phyloP scores from a whole-genome alignment of 768 basidiomycete genomes.

The Kwoniella botswanensis region DNA sequence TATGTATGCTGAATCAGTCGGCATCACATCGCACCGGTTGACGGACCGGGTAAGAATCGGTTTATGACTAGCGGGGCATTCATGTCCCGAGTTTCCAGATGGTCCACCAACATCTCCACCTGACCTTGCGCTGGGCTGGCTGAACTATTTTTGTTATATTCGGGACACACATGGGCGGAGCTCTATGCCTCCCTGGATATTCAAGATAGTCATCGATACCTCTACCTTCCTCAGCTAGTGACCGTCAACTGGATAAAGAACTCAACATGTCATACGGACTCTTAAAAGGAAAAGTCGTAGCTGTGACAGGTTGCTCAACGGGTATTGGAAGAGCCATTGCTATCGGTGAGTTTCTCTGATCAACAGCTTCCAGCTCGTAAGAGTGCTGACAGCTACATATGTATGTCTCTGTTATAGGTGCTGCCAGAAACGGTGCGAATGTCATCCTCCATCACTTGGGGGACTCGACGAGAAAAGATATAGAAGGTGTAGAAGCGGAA shows the following conservation, averaged over 20 bases:
- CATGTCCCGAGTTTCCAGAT: not conserved
- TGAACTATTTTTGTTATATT: not conserved
- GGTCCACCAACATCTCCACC: not conserved
- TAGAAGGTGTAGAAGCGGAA: constrained; percentile 59
- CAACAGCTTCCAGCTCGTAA: too few species aligned
- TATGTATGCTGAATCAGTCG: constrained; percentile 1
- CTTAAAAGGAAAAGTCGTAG: constrained; percentile 65
- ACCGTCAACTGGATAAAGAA: not conserved
- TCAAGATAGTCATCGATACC: not conserved
- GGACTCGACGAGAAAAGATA: constrained; percentile 62
- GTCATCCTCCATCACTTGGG: constrained; percentile 74
- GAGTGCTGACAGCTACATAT: not conserved
- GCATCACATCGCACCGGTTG: not conserved
- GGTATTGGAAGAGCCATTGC: constrained; percentile 77
- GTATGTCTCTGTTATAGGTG: constrained; percentile 41
- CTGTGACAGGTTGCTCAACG: constrained; percentile 74
- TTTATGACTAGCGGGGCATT: not conserved
- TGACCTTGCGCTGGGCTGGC: not conserved
- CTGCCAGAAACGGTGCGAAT: constrained; percentile 70
- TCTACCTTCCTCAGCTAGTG: not conserved
- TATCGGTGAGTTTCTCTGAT: constrained; percentile 59
- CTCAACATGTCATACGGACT: constrained; percentile 33
- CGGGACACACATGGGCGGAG: not conserved
- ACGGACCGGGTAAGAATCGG: not conserved
- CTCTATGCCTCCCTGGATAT: not conserved